Conservation (phyloP, 164 flowering plant species). For the Chimonanthus salicifolius region DNA sequence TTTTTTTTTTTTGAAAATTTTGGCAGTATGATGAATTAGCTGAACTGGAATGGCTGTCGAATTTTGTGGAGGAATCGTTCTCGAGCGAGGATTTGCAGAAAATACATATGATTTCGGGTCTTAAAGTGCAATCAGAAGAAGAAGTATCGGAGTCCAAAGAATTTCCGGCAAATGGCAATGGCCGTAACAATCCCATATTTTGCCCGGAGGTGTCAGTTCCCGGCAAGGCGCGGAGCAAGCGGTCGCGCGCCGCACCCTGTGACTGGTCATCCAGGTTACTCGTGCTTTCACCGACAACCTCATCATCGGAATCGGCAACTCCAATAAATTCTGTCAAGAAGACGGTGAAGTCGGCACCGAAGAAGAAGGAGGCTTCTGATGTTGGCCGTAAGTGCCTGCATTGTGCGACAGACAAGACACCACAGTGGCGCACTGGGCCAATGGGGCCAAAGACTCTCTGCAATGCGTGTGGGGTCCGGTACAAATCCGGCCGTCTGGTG, state of each 20-base stretch:
- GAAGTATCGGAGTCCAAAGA: constrained; percentile 11
- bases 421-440: constrained; percentile 97
- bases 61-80: constrained; percentile 87
- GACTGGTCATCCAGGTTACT: constrained; percentile 80
- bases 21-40: constrained; percentile 79
- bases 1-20: not conserved
- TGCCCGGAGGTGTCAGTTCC: constrained; percentile 56
- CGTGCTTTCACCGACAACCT: constrained; percentile 31
- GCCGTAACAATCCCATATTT: constrained; percentile 30
- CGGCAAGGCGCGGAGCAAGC: constrained; percentile 86
- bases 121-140: constrained; percentile 25
- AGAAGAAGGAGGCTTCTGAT: constrained; percentile 22
- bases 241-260: constrained; percentile 72
- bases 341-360: constrained; percentile 16
- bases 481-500: constrained; percentile 90
- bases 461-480: constrained; percentile 92
- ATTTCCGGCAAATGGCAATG: constrained; percentile 8
- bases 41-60: constrained; percentile 96
- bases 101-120: constrained; percentile 45
- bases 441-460: constrained; percentile 93
- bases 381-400: constrained; percentile 59
- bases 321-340: constrained; percentile 10
- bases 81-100: constrained; percentile 60
- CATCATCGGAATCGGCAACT: constrained; percentile 23
- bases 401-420: constrained; percentile 85